phyloP scores from a whole-genome alignment of 495 filamentous ascomycete genomes.

The Stereocaulon alpinum region DNA sequence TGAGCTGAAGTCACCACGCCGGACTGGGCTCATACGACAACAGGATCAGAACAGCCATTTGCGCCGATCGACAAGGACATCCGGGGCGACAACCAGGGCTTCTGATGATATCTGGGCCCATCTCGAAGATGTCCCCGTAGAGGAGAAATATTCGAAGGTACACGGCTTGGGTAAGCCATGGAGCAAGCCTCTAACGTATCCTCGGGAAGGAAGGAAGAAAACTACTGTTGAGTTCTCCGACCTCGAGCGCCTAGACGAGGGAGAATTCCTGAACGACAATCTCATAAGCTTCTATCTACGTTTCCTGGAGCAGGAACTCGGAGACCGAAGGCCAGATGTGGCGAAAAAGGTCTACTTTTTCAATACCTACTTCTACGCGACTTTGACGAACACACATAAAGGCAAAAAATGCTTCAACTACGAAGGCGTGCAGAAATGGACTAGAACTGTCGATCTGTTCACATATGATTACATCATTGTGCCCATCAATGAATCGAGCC shows the following conservation, averaged over 20 bases:
- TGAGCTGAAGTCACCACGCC: neutral
- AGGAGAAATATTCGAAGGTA: slow-evolving; percentile 11
- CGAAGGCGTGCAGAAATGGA: slow-evolving; percentile 79
- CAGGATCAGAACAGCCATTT: slow-evolving; percentile 10
- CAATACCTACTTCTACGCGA: slow-evolving; percentile 84
- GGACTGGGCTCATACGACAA: neutral
- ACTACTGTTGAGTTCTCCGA: slow-evolving; percentile 71
- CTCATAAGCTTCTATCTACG: slow-evolving; percentile 78
- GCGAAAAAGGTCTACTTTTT: slow-evolving; percentile 69
- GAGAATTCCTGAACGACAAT: slow-evolving; percentile 88
- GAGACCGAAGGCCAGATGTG: slow-evolving; percentile 43
- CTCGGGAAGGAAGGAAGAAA: slow-evolving; percentile 54
- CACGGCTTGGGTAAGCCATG: slow-evolving; percentile 24
- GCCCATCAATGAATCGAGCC: slow-evolving; percentile 74
- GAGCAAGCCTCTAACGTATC: slow-evolving; percentile 57
- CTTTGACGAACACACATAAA: slow-evolving; percentile 48
- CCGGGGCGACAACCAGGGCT: neutral
- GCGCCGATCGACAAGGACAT: slow-evolving; percentile 13
- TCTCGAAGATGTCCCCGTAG: neutral
- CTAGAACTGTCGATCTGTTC: slow-evolving; percentile 74
- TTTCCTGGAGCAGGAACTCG: slow-evolving; percentile 56
- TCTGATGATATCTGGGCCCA: neutral
- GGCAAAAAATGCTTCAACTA: slow-evolving; percentile 61
- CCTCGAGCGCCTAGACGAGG: slow-evolving; percentile 67
- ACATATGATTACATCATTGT: slow-evolving; percentile 81